These are phyloP conservation scores for Gonium pectorale DNA, from an alignment of 139 green algal genomes.

Conservation along the genomic window DNA sequence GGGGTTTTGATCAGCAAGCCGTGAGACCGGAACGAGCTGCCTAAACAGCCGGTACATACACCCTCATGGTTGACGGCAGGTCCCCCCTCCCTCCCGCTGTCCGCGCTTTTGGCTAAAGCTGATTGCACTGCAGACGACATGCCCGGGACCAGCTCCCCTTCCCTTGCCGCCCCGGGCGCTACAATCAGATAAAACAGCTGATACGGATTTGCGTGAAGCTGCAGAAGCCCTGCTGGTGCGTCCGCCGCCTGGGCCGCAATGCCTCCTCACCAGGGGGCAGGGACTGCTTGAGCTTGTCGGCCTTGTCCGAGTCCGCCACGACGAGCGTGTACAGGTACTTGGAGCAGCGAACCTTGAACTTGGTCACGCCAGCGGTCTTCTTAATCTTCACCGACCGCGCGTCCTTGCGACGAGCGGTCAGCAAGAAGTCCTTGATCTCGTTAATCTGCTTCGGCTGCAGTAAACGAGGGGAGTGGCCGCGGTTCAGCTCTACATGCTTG, in stretches of 20 bases:
- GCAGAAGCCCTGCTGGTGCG: too few relatives aligned
- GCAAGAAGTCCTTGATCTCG: slow-evolving; percentile 99
- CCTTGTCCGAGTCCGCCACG: slow-evolving; percentile 97
- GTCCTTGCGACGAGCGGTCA: slow-evolving; percentile 97
- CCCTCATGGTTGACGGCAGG: too few relatives aligned
- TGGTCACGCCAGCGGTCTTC: slow-evolving; percentile 93
- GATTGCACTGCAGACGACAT: too few relatives aligned
- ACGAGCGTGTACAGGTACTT: slow-evolving; percentile 99
- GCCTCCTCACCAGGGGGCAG: slow-evolving; percentile 86
- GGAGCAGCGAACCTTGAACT: slow-evolving; percentile 99
- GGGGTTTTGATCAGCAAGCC: too few relatives aligned
- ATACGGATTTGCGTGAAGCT: too few relatives aligned
- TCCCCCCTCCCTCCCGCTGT: too few relatives aligned
- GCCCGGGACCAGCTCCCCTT: not conserved
- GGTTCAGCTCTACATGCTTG: not conserved
- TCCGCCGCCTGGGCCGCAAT: slow-evolving; percentile 11
- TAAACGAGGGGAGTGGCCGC: not conserved
- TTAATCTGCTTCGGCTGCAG: slow-evolving; percentile 97
- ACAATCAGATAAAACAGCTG: too few relatives aligned
- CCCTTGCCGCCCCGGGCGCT: not conserved
- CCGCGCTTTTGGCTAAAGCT: too few relatives aligned
- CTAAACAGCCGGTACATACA: too few relatives aligned
- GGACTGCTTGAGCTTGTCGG: slow-evolving; percentile 99
- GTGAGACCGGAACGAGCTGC: too few relatives aligned
- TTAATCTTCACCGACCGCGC: slow-evolving; percentile 97